Evolutionary conservation across 805 yeast species (phyloP).

Genomic region (Kuraishia piskuri): DNA sequence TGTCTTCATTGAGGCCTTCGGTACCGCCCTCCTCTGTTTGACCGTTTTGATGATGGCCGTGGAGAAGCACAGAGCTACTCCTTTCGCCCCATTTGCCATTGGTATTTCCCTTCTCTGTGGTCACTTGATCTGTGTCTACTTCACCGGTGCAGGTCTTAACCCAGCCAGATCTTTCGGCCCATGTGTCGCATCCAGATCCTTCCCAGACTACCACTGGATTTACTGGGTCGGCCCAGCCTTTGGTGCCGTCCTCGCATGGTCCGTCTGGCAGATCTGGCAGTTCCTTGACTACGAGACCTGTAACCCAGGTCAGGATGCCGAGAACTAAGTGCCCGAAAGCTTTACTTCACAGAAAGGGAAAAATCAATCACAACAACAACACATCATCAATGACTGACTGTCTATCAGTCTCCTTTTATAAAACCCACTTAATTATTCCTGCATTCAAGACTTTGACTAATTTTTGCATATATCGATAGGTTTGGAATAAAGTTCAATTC

Average conservation of each 20-base stretch:
- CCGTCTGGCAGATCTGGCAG: constrained; percentile 60
- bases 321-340: no score
- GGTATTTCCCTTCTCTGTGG: constrained; percentile 78
- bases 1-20: constrained; percentile 74
- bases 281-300: constrained; percentile 58
- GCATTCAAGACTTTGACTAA: neutral
- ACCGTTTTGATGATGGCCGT: constrained; percentile 80
- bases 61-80: constrained; percentile 69
- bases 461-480: constrained; percentile 1
- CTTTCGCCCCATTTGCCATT: constrained; percentile 74
- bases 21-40: constrained; percentile 61
- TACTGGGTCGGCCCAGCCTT: constrained; percentile 86
- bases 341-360: neutral
- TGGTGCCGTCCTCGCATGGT: constrained; percentile 60
- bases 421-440: neutral
- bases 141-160: constrained; percentile 87
- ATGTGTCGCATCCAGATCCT: constrained; percentile 56
- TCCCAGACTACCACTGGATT: constrained; percentile 85
- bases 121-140: constrained; percentile 72
- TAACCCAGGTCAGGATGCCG: constrained; percentile 65
- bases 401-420: neutral
- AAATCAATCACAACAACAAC: no score
- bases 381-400: no score
- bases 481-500: neutral
- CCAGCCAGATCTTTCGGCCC: constrained; percentile 91